phyloP scores from a whole-genome alignment of 768 basidiomycete genomes.

The Russula virescens region DNA sequence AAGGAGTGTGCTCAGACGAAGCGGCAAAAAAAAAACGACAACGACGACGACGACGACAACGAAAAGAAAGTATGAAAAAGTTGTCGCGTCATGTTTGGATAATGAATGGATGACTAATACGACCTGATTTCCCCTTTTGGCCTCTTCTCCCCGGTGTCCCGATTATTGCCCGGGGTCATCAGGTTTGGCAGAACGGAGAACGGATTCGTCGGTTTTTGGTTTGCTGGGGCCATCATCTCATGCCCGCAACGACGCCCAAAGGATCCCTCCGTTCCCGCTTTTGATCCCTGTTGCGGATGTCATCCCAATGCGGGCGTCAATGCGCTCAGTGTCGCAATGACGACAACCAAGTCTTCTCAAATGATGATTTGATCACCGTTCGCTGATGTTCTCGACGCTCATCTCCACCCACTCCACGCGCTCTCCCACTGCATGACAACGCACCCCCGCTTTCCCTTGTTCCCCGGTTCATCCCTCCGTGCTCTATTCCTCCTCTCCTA shows the following conservation, averaged over 20 bases:
- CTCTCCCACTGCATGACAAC: constrained; percentile 19
- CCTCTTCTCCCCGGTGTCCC: no score
- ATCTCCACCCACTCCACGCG: constrained; percentile 4
- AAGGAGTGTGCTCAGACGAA: constrained; percentile 6
- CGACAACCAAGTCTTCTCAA: constrained; percentile 2
- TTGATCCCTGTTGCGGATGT: no score
- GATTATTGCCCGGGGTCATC: no score
- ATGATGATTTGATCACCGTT: constrained; percentile 10
- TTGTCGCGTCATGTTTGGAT: no score
- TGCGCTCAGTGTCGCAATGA: constrained; percentile 16
- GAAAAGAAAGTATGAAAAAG: no score
- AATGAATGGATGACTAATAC: no score
- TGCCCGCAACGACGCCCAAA: no score
- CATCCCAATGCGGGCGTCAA: constrained; percentile 10
- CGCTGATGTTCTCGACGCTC: constrained; percentile 11
- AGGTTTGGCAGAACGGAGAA: no score
- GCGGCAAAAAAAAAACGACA: no score
- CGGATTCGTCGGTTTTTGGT: no score
- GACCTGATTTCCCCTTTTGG: no score
- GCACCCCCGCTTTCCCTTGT: neutral
- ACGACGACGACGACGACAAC: neutral
- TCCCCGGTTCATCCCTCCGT: constrained; percentile 3
- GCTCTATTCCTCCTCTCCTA: neutral
- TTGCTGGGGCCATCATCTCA: neutral
- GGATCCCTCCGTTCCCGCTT: no score